phyloP scores from a whole-genome alignment of 2,329 filamentous ascomycete genomes.

The Colletotrichum cereale region DNA sequence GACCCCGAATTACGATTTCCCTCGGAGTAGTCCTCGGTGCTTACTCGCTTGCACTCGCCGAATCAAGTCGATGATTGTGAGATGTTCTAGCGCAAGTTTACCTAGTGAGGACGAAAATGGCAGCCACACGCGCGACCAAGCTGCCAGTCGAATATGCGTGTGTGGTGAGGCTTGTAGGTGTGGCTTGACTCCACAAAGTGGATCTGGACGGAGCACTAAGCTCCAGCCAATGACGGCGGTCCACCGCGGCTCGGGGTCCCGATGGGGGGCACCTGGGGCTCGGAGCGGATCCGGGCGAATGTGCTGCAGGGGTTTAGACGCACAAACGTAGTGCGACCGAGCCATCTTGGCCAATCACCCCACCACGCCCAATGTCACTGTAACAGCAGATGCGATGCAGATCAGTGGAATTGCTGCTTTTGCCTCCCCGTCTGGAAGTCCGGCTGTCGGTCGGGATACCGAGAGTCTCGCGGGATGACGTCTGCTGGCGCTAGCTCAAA shows the following conservation, averaged over 20 bases:
- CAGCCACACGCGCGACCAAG: conserved; percentile 25
- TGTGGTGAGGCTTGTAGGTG: neutral
- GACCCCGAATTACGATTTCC: neutral
- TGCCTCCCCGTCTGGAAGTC: neutral
- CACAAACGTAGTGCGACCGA: neutral
- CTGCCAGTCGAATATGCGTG: too few relatives aligned
- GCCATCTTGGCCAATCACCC: conserved; percentile 10
- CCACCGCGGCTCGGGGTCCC: conserved; percentile 15
- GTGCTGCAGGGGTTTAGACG: conserved; percentile 29
- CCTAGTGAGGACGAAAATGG: conserved; percentile 17
- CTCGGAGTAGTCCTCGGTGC: neutral
- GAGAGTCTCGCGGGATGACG: neutral
- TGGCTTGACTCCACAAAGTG: conserved; percentile 13
- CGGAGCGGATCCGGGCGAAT: conserved; percentile 18
- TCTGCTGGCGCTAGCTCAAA: neutral
- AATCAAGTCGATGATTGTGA: conserved; percentile 9
- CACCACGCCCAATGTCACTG: conserved; percentile 7
- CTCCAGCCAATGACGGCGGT: neutral
- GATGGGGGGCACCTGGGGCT: conserved; percentile 7
- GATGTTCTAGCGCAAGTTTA: conserved; percentile 34
- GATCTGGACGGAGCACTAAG: neutral
- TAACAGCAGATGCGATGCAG: neutral
- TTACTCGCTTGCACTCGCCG: neutral
- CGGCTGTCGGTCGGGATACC: conserved; percentile 1
- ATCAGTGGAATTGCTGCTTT: conserved; percentile 22